Evolutionary conservation across 495 filamentous ascomycete genomes (phyloP).

Genomic region (Penicillium cataractarum): DNA sequence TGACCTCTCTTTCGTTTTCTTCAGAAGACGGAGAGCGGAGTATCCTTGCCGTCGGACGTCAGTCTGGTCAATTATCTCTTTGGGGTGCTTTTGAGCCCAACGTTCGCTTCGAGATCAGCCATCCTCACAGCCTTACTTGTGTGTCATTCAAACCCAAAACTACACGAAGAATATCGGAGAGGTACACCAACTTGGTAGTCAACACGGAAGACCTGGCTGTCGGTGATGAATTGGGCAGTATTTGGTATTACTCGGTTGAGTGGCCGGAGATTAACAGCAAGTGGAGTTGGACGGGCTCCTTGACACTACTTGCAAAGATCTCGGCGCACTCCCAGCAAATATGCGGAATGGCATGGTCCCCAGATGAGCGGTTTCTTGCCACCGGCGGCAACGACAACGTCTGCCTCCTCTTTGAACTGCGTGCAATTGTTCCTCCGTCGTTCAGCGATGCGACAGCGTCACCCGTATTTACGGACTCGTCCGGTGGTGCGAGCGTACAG

Average conservation of each 20-base stretch:
- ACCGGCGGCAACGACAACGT: slow-evolving; percentile 92
- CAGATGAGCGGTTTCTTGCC: slow-evolving; percentile 74
- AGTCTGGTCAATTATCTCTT: slow-evolving; percentile 63
- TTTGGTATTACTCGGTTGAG: slow-evolving; percentile 90
- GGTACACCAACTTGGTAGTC: slow-evolving; percentile 34
- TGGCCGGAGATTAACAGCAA: slow-evolving; percentile 64
- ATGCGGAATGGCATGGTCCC: slow-evolving; percentile 89
- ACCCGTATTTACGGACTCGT: slow-evolving; percentile 9
- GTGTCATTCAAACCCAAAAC: slow-evolving; percentile 66
- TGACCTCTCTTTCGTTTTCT: slow-evolving; percentile 89
- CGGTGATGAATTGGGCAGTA: slow-evolving; percentile 81
- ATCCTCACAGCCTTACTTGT: slow-evolving; percentile 73
- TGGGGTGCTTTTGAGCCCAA: slow-evolving; percentile 63
- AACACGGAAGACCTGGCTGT: slow-evolving; percentile 78
- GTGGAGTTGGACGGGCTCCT: slow-evolving; percentile 72
- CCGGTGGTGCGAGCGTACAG: slow-evolving; percentile 18
- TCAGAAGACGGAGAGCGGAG: slow-evolving; percentile 73
- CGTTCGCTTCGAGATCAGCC: slow-evolving; percentile 73
- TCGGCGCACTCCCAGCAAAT: slow-evolving; percentile 85
- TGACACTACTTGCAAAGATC: slow-evolving; percentile 78
- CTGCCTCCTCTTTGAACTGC: slow-evolving; percentile 78
- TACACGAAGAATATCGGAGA: slow-evolving; percentile 44
- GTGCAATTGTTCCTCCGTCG: slow-evolving; percentile 54
- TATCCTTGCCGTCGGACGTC: slow-evolving; percentile 85
- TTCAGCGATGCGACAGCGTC: not conserved